Conservation (phyloP, 2,329 filamentous ascomycete genomes). For the Biscogniauxia mediterranea region DNA sequence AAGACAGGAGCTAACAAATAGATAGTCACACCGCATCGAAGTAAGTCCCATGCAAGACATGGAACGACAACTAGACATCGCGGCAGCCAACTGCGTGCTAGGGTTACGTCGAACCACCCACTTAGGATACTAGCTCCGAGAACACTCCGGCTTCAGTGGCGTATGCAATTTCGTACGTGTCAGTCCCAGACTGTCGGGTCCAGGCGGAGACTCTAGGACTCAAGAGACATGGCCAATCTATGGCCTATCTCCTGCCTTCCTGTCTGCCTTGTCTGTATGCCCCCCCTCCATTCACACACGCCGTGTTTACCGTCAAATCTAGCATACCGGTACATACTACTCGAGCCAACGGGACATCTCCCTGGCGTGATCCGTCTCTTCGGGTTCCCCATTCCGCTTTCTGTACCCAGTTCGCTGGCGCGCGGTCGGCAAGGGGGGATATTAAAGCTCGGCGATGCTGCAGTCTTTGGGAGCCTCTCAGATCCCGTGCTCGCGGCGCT, state of each 20-base stretch:
- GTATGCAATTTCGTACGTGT: constrained; percentile 1
- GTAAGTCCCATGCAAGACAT: constrained; percentile 1
- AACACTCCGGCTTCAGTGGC: background rate
- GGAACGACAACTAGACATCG: background rate
- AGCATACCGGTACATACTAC: background rate
- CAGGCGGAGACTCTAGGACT: background rate
- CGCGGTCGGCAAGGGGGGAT: background rate
- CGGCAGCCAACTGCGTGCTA: background rate
- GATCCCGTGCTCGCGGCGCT: background rate
- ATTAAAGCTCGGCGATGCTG: background rate
- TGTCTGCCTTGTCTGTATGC: no score
- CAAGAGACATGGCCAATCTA: background rate
- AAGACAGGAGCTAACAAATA: background rate
- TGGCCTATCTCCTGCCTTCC: background rate
- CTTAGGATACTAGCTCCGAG: background rate
- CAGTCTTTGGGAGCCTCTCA: background rate
- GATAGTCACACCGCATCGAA: constrained; percentile 3
- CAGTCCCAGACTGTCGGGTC: background rate
- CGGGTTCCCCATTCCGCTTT: background rate
- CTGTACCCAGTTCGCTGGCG: background rate
- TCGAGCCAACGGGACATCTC: background rate
- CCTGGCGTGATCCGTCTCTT: background rate
- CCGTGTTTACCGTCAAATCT: background rate
- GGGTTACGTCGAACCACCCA: background rate
- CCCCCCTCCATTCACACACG: background rate